Evolutionary conservation across 768 basidiomycete species (phyloP).

Genomic region (Clathrus columnatus): DNA sequence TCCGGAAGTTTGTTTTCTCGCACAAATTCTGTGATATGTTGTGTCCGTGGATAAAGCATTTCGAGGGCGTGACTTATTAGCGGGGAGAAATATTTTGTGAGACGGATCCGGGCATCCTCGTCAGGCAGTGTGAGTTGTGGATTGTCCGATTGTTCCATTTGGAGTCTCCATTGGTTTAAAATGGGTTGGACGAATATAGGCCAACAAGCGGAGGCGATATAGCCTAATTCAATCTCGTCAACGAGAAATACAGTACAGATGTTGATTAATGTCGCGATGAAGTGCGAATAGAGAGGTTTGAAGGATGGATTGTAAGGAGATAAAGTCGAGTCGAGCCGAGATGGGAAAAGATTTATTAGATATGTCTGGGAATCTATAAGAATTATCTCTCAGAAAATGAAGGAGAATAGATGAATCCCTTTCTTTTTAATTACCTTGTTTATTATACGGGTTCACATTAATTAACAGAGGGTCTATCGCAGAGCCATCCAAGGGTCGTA

Average conservation of each 20-base stretch:
- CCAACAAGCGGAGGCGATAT: conserved; percentile 73
- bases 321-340: conserved; percentile 25
- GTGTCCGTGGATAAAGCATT: conserved; percentile 56
- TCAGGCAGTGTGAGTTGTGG: conserved; percentile 31
- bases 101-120: conserved; percentile 58
- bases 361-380: background rate
- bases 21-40: conserved; percentile 60
- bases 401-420: conserved; percentile 25
- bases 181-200: conserved; percentile 69
- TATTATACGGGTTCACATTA: conserved; percentile 42
- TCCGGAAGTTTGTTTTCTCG: conserved; percentile 37
- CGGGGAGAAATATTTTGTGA: conserved; percentile 53
- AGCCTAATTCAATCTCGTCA: conserved; percentile 62
- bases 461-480: conserved; percentile 67
- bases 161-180: conserved; percentile 34
- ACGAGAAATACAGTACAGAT: conserved; percentile 56
- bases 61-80: conserved; percentile 57
- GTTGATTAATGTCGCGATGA: conserved; percentile 46
- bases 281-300: conserved; percentile 54
- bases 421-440: conserved; percentile 58
- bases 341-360: conserved; percentile 8
- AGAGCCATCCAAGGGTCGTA: conserved; percentile 60
- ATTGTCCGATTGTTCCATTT: conserved; percentile 20
- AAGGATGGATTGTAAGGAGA: conserved; percentile 35
- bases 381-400: background rate